Evolutionary conservation across 1,139 yeast species (phyloP), one percentile per base, ranked within the genome.

Genomic region (Candida albicans): DNA sequence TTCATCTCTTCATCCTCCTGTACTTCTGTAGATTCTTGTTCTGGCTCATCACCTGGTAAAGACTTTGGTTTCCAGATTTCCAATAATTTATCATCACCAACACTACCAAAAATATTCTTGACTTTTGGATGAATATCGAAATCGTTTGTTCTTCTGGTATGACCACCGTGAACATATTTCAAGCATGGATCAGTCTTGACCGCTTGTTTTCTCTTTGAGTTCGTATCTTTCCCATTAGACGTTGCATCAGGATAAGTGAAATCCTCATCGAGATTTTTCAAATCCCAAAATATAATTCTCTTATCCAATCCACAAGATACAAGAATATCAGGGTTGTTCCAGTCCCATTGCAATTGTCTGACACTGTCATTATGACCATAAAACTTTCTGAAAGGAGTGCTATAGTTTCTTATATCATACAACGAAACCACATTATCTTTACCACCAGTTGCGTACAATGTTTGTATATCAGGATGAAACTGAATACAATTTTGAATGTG

Each of bases 141-240:
- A 46, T 74, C 81, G 52, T 76, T 72, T 38, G 79, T 66, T 51
- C 79, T 65, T 42, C 72, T 73, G 7, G 82, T 76, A 59, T 79
- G 84, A 13, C 84, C 84, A 12, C 82, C 84, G 59, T 80, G 84
- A 47, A 79, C 70, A 60, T 77, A 79, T 32, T 56, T 65, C 51
- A 82, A 68, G 53, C 84, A 75, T n/a, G 87, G 87, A 57, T 82
- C 88, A 26, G 68, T 68, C 41, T 64, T 68, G 41, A 14, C 29
- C 2, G 33, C 38, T 61, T 56, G 58, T 58, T 63, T 43, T 31
- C 57, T 62, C 29, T 36, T 35, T 12, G 36, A 44, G 15, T 28
- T 39, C 8, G 33, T 13, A 11, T 33, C 33, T 13, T 39, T 39
- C 22, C 39, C 40, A 18, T 33, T 39, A n/a, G 31, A 31, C 7